phyloP scores from a whole-genome alignment of 345 rosid genomes.

The Laguncularia racemosa region DNA sequence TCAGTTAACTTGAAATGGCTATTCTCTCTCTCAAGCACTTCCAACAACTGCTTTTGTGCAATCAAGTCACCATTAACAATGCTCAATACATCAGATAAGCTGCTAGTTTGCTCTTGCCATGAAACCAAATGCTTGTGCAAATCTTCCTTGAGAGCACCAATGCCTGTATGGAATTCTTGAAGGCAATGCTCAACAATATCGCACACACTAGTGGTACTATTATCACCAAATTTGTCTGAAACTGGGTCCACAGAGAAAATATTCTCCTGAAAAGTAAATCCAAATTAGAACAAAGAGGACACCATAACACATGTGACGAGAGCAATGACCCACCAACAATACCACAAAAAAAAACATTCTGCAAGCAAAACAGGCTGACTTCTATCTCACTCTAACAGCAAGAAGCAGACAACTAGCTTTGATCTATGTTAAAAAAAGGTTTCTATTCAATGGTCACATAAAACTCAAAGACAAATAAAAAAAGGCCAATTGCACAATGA shows the following conservation, averaged over 20 bases:
- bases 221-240: constrained; percentile 34
- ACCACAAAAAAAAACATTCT: not conserved
- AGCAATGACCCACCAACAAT: not conserved
- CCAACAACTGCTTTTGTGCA: constrained; percentile 30
- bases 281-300: not conserved
- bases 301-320: not conserved
- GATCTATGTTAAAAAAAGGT: no score
- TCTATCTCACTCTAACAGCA: not conserved
- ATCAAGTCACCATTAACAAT: constrained; percentile 27
- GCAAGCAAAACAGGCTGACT: not conserved
- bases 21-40: constrained; percentile 35
- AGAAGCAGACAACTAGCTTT: not conserved
- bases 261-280: constrained; percentile 31
- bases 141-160: constrained; percentile 36
- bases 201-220: constrained; percentile 28
- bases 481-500: no score
- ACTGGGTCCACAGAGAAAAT: constrained; percentile 27
- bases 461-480: no score
- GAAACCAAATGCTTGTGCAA: constrained; percentile 38
- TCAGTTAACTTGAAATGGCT: constrained; percentile 30
- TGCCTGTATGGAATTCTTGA: constrained; percentile 42
- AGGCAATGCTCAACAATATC: constrained; percentile 35
- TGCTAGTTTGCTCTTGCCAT: constrained; percentile 42
- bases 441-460: no score
- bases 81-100: constrained; percentile 31